Percentiles rank a stretch among this genome's conserved stretches.
Conservation (phyloP, 371 early-diverging fungal genomes). For the Mucor irregularis region DNA sequence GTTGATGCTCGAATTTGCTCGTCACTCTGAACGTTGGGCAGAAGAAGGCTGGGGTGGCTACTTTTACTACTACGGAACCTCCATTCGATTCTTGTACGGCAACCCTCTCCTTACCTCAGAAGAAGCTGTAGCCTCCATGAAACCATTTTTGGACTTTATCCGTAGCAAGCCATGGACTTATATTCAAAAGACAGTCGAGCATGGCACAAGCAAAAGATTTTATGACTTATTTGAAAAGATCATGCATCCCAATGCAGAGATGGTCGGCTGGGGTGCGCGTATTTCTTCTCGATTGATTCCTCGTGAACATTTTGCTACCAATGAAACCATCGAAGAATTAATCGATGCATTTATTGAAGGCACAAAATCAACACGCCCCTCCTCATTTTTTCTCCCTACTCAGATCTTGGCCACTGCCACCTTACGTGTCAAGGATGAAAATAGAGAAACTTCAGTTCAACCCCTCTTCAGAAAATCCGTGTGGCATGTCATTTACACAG, state of each 20-base stretch:
- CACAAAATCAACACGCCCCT: background rate
- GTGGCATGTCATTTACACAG: conserved; percentile 26
- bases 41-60: conserved; percentile 11
- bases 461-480: conserved; percentile 34
- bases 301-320: background rate
- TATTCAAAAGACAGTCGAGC: background rate
- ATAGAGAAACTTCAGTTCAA: conserved; percentile 15
- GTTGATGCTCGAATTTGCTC: conserved; percentile 1
- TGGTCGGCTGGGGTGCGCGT: background rate
- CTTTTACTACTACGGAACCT: background rate
- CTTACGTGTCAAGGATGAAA: background rate
- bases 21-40: background rate
- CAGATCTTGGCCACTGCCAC: conserved; percentile 6
- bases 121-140: conserved; percentile 2
- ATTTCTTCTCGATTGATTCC: conserved; percentile 15
- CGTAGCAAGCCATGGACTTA: background rate
- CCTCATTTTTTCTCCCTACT: background rate
- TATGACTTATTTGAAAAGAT: background rate
- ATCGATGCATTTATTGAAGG: conserved; percentile 7
- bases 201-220: background rate
- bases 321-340: background rate
- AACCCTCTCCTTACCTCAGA: conserved; percentile 1
- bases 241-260: background rate
- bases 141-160: conserved; percentile 7
- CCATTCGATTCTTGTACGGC: background rate